These are phyloP conservation scores for Jacaranda copaia DNA, from an alignment of 257 asterid species.

Conservation along the genomic window DNA sequence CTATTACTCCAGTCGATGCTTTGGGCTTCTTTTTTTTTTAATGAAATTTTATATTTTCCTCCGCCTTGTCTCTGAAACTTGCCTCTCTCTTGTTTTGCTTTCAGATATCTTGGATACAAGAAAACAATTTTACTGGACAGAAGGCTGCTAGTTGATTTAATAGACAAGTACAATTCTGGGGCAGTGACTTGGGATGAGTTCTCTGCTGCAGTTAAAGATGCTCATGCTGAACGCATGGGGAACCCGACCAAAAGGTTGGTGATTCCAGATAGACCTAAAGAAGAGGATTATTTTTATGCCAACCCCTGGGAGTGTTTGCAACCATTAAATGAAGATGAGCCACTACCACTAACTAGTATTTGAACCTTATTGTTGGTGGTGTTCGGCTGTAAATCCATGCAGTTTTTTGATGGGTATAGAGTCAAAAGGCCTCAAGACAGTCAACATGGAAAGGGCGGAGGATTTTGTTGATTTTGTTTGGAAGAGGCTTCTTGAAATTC, in stretches of 20 bases:
- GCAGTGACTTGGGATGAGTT: constrained; percentile 87
- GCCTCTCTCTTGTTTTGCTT: constrained; percentile 9
- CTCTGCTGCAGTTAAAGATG: constrained; percentile 75
- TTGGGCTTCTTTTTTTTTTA: background rate
- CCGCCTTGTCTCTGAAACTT: background rate
- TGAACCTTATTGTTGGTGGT: constrained; percentile 43
- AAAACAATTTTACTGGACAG: constrained; percentile 83
- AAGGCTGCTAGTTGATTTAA: constrained; percentile 69
- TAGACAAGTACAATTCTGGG: constrained; percentile 71
- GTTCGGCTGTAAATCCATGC: constrained; percentile 39
- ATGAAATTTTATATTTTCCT: background rate
- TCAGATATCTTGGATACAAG: constrained; percentile 90
- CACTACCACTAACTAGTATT: constrained; percentile 45
- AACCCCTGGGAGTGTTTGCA: constrained; percentile 92
- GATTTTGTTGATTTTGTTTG: constrained; percentile 36
- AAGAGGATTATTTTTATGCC: constrained; percentile 95
- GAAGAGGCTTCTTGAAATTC: constrained; percentile 43
- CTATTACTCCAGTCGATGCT: background rate
- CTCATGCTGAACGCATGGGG: constrained; percentile 86
- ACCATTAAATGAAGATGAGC: constrained; percentile 57
- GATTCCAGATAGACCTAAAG: constrained; percentile 93
- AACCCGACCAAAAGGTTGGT: constrained; percentile 70
- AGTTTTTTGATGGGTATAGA: constrained; percentile 34
- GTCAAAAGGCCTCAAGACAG: constrained; percentile 36
- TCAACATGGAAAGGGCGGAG: constrained; percentile 29